These are phyloP conservation scores for Colletotrichum endophyticum DNA, from an alignment of 2,329 filamentous ascomycete species.

Conservation along the genomic window DNA sequence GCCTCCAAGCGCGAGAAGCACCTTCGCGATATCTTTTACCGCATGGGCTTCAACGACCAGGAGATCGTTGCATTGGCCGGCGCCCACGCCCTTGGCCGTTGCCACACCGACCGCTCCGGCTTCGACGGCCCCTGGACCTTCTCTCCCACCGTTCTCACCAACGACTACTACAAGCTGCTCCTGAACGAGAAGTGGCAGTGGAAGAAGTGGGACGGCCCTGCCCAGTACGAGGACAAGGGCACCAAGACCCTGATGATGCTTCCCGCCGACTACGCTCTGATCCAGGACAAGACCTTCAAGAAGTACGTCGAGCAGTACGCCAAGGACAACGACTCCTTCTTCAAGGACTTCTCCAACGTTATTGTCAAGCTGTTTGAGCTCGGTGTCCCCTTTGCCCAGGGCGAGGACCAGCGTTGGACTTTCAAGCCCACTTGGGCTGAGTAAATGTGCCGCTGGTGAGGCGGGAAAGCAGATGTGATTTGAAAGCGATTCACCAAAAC, in stretches of 20 bases:
- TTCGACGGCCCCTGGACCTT: conserved; percentile 92
- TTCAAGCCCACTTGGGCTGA: conserved; percentile 61
- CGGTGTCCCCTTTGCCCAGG: conserved; percentile 83
- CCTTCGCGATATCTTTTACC: conserved; percentile 89
- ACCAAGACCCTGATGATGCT: conserved; percentile 97
- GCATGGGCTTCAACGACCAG: conserved; percentile 97
- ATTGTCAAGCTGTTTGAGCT: conserved; percentile 88
- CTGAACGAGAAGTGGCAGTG: conserved; percentile 91
- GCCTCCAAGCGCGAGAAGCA: conserved; percentile 79
- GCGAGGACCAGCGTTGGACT: conserved; percentile 60
- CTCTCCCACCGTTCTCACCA: conserved; percentile 88
- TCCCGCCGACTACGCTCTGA: conserved; percentile 85
- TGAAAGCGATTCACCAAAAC: background rate
- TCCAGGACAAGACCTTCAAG: conserved; percentile 88
- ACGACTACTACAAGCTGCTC: conserved; percentile 91
- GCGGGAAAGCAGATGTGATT: background rate
- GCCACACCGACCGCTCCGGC: conserved; percentile 87
- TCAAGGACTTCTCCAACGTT: conserved; percentile 86
- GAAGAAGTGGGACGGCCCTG: conserved; percentile 90
- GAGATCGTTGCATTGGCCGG: conserved; percentile 92
- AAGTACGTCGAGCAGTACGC: conserved; percentile 85
- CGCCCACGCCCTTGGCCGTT: conserved; percentile 87
- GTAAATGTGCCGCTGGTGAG: background rate
- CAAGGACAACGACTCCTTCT: conserved; percentile 89
- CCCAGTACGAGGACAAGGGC: conserved; percentile 87